Base-by-base conservation (phyloP, 306 rosid species). In the Dalbergia cochinchinensis region DNA sequence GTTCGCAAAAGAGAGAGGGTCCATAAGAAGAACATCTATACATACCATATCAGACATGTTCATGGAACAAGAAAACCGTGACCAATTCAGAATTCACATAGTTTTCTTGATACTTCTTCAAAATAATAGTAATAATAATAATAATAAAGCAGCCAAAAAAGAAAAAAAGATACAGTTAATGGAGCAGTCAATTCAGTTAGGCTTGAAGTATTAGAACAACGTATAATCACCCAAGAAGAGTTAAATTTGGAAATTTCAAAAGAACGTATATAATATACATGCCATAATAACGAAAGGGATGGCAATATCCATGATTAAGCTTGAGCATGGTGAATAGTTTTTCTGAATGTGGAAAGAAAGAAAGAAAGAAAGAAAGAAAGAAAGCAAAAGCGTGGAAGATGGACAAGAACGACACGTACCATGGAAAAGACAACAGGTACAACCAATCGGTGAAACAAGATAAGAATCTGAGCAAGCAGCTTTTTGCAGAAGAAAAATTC, bases 401-500 rank as follows among this genome's bases (percentile, higher is more conserved):
- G 10, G 81, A 74, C 31, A 37, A 37, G 41, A 37, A 37, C 41
- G 7, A 37, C 16, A 55, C 62, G 33, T 51, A 15, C 61, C 48
- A 70, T 26, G 35, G 42, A 67, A 61, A 72, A 31, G 65, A 78
- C 77, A 81, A 77, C 48, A 41, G 19, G 73, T 9, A 12, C 31
- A 26, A 26, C 2, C 64, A 44, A 22, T 60, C 39, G 12, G 57
- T 8, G 22, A 50, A 50, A 53, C 66, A 72, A 44, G 78, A 78
- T 65, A 81, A 66, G 79, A 80, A 69, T 80, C 35, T 42, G 48
- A 16, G 20, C 41, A 11, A 73, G 34, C 22, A 53, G 26, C 59
- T 41, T 75, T 79, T 26, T 14, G n/a, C 18, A 22, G 16, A 26
- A 26, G 31, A 26, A 26, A 26, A 26, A 26, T 26, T 26, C 31